Conservation (phyloP, 139 green algal genomes). For the Gonium pectorale region DNA sequence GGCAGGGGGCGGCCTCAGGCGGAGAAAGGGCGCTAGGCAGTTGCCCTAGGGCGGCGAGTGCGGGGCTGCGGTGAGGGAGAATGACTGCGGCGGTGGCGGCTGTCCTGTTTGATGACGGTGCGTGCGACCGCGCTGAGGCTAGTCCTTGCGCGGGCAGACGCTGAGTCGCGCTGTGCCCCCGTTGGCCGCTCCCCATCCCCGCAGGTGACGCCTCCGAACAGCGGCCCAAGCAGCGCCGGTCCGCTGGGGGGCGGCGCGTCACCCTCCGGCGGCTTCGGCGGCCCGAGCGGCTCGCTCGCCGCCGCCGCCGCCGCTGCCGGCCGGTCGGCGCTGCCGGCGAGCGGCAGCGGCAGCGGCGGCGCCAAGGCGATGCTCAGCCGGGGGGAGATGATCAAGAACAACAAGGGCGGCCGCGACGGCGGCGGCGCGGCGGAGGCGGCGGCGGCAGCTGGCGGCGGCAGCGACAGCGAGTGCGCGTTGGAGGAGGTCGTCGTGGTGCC, state of each 20-base stretch:
- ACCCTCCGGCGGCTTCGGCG: background rate
- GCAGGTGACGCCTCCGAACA: background rate
- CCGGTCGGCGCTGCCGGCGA: background rate
- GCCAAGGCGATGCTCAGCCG: slow-evolving; percentile 31
- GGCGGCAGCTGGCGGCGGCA: background rate
- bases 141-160: too few relatives aligned
- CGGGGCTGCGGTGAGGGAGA: too few relatives aligned
- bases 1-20: too few relatives aligned
- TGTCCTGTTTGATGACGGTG: too few relatives aligned
- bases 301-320: background rate
- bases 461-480: slow-evolving; percentile 6
- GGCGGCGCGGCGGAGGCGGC: background rate
- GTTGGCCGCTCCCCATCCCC: background rate
- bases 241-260: background rate
- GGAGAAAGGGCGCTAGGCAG: too few relatives aligned
- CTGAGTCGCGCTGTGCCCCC: too few relatives aligned
- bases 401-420: slow-evolving; percentile 10
- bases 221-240: too few relatives aligned
- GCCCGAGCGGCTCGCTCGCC: background rate
- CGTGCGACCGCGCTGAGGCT: too few relatives aligned
- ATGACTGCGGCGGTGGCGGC: too few relatives aligned
- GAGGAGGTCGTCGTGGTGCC: slow-evolving; percentile 53
- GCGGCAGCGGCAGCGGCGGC: background rate
- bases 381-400: slow-evolving; percentile 36
- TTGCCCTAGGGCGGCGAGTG: too few relatives aligned